Percentiles rank a stretch among this genome's conserved stretches.
phyloP scores from a whole-genome alignment of 2,329 filamentous ascomycete species.

The Aureobasidium sp. region DNA sequence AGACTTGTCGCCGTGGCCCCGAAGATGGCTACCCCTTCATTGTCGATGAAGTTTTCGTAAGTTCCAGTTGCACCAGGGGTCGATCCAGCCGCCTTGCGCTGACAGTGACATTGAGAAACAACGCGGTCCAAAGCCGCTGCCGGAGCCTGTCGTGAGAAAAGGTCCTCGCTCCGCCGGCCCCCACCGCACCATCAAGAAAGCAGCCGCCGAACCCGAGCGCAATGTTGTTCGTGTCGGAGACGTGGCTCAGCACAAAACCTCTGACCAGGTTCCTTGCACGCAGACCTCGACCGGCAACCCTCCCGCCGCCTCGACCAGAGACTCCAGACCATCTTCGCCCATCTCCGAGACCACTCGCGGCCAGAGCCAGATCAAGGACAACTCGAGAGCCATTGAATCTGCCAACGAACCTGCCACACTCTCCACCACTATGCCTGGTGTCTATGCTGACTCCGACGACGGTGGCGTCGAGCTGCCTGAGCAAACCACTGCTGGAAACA shows the following conservation, averaged over 20 bases:
- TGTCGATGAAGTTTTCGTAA: neutral
- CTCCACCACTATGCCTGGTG: neutral
- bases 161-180: neutral
- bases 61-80: neutral
- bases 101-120: neutral
- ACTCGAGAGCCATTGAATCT: neutral
- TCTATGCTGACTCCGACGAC: neutral
- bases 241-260: neutral
- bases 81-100: neutral
- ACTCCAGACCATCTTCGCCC: neutral
- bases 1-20: neutral
- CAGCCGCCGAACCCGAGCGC: neutral
- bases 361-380: neutral
- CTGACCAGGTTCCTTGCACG: neutral
- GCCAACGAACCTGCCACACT: neutral
- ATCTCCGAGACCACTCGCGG: neutral
- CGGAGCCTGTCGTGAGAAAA: neutral
- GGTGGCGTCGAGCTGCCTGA: neutral
- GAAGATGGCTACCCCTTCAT: neutral
- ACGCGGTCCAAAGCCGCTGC: neutral
- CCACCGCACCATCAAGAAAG: neutral
- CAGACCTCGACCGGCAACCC: neutral
- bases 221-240: neutral
- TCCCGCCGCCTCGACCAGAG: neutral
- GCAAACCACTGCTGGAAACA: neutral